Conservation (phyloP, 148 eudicot species). For the Camellia granthamiana region DNA sequence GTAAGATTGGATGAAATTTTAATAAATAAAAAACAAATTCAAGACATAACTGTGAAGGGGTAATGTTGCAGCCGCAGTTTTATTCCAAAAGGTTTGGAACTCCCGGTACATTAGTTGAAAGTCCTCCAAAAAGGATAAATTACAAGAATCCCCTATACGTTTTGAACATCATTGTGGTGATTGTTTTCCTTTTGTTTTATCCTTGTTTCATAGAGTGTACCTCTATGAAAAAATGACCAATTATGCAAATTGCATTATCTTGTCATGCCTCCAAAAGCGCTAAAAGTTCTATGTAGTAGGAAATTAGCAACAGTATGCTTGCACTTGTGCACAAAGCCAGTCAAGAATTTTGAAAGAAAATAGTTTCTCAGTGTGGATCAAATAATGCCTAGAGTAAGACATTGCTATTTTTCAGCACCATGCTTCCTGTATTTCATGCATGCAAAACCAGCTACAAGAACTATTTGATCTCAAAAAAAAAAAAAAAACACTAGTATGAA, state of each 20-base stretch:
- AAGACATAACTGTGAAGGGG: background rate
- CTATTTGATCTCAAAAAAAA: background rate
- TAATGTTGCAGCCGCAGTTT: background rate
- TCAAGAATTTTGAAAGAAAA: background rate
- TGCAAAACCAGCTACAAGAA: background rate
- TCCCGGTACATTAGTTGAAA: background rate
- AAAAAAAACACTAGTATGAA: background rate
- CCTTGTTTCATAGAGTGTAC: background rate
- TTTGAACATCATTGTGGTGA: background rate
- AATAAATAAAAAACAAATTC: background rate
- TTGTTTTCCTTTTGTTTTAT: background rate
- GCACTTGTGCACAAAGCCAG: background rate
- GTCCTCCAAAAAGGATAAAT: background rate
- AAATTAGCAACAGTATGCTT: background rate
- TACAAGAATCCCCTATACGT: background rate
- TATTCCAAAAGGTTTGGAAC: background rate
- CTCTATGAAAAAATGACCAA: conserved; percentile 6
- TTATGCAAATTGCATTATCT: background rate
- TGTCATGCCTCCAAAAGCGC: background rate
- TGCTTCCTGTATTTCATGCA: background rate
- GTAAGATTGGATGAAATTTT: background rate
- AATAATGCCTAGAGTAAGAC: background rate
- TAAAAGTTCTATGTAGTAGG: background rate
- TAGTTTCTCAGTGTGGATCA: background rate
- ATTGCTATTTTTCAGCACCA: background rate